Percentiles rank a stretch among this genome's conserved stretches.
These are phyloP conservation scores for Colletotrichum magnum DNA, from an alignment of 2,329 filamentous ascomycete species.

Conservation along the genomic window DNA sequence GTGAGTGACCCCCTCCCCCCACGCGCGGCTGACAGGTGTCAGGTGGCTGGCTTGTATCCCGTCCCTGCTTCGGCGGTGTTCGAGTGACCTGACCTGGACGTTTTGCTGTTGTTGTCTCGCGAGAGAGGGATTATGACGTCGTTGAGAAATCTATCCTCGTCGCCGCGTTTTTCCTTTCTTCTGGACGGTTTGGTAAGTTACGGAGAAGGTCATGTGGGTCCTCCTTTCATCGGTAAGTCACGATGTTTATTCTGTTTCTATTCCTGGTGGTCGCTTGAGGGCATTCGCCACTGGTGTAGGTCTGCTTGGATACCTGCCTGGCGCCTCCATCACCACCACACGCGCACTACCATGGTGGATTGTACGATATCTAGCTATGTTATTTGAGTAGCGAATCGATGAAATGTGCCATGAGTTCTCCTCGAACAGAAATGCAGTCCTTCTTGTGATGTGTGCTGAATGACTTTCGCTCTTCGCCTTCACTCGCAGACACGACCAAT, in stretches of 20 bases:
- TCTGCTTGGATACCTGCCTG: too few species aligned
- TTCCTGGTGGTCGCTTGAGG: not conserved
- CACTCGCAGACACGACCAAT: too few species aligned
- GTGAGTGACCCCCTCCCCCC: conserved; percentile 15
- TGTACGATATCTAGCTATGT: too few species aligned
- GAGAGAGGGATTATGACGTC: conserved; percentile 15
- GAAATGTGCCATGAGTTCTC: too few species aligned
- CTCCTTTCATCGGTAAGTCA: not conserved
- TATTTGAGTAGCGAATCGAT: too few species aligned
- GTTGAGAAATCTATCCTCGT: not conserved
- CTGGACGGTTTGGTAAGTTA: not conserved
- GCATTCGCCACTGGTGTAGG: too few species aligned
- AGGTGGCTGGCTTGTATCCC: conserved; percentile 30
- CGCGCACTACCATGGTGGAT: too few species aligned
- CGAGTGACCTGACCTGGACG: conserved; percentile 27
- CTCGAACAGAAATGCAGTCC: too few species aligned
- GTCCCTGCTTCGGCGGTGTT: conserved; percentile 11
- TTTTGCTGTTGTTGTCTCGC: not conserved
- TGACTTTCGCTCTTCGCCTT: too few species aligned
- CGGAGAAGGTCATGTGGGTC: not conserved
- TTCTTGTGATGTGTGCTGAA: too few species aligned
- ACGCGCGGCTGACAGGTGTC: conserved; percentile 23
- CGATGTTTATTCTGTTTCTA: not conserved
- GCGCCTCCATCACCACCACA: too few species aligned
- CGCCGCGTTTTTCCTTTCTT: not conserved